Percentiles rank a stretch among this genome's conserved stretches.
Conservation (phyloP, 169 alveolate genomes). For the Eimeria nieschulzi region DNA sequence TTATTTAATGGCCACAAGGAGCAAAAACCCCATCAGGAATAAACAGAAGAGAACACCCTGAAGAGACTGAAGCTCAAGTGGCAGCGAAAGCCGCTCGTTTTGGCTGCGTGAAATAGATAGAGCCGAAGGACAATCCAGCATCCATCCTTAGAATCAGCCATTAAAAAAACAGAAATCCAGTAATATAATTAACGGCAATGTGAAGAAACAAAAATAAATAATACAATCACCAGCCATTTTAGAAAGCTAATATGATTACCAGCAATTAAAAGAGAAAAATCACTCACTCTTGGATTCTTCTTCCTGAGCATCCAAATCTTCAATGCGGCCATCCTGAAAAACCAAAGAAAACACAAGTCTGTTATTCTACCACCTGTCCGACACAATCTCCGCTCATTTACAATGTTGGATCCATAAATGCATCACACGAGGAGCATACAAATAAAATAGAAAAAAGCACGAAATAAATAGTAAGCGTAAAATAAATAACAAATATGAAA, state of each 20-base stretch:
- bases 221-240: neutral
- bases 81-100: neutral
- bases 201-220: neutral
- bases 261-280: too few species aligned
- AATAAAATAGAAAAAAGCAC: neutral
- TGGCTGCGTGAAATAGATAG: neutral
- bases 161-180: neutral
- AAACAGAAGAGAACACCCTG: too few species aligned
- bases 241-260: neutral
- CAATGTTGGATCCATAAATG: neutral
- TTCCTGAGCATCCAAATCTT: constrained; percentile 4
- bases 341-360: neutral
- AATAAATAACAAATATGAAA: neutral
- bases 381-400: too few species aligned
- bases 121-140: neutral
- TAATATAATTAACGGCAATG: too few species aligned
- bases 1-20: too few species aligned
- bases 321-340: constrained; percentile 8
- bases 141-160: neutral
- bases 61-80: too few species aligned
- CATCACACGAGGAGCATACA: neutral
- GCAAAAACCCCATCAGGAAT: too few species aligned
- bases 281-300: neutral
- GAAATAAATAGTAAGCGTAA: neutral
- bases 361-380: too few species aligned